phyloP scores from a whole-genome alignment of 768 basidiomycete species.

The Stropharia rugosoannulata region DNA sequence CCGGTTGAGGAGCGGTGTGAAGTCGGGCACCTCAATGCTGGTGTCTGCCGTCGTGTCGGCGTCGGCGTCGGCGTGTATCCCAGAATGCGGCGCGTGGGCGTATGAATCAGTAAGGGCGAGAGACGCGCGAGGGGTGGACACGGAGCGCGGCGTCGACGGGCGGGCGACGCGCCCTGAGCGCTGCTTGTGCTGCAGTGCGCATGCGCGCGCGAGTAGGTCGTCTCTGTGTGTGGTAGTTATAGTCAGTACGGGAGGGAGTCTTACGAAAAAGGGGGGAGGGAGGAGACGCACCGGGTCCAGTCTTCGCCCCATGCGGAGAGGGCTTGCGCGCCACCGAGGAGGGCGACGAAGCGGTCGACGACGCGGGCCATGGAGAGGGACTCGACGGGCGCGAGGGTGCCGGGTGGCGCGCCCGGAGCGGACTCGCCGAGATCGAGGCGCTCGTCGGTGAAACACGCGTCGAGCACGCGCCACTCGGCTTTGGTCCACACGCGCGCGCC shows the following conservation, averaged over 20 bases:
- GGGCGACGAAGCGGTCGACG: slow-evolving; percentile 52
- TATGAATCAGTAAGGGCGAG: slow-evolving; percentile 7
- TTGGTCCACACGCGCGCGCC: slow-evolving; percentile 56
- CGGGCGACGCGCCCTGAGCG: slow-evolving; percentile 55
- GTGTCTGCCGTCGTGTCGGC: no score
- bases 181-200: slow-evolving; percentile 62
- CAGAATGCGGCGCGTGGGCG: background rate
- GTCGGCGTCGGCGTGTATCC: background rate
- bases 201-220: slow-evolving; percentile 47
- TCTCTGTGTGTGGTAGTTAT: slow-evolving; percentile 35
- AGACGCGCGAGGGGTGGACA: slow-evolving; percentile 3
- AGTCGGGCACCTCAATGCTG: slow-evolving; percentile 49
- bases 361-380: slow-evolving; percentile 56
- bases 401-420: slow-evolving; percentile 20
- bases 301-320: slow-evolving; percentile 40
- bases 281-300: slow-evolving; percentile 56
- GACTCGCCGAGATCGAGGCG: slow-evolving; percentile 46
- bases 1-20: slow-evolving; percentile 47
- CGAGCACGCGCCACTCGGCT: slow-evolving; percentile 78
- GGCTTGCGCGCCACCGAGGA: slow-evolving; percentile 45
- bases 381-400: slow-evolving; percentile 50
- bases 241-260: no score
- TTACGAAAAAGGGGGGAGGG: background rate
- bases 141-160: slow-evolving; percentile 42
- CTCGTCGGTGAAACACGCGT: slow-evolving; percentile 77